Percentiles rank a stretch among this genome's conserved stretches.
These are phyloP conservation scores for Trichosporon sp. DNA, from an alignment of 1,284 basidiomycete genomes.

Conservation along the genomic window DNA sequence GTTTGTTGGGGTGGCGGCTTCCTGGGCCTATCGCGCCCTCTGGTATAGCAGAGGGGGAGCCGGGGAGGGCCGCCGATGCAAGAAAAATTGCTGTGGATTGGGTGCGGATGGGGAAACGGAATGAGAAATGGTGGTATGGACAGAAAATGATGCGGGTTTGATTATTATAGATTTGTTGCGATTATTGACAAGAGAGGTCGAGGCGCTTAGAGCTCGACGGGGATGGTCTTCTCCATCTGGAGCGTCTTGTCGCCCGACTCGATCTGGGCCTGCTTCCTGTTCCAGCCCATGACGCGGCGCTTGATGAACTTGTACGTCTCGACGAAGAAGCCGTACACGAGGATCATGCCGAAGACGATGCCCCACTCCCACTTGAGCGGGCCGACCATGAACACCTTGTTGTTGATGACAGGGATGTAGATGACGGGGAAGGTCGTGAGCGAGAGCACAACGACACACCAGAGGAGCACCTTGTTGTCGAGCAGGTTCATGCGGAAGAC, in stretches of 20 bases:
- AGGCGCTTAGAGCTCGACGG: background rate
- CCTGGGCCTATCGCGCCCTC: background rate
- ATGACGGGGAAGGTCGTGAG: constrained; percentile 46
- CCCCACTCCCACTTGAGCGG: constrained; percentile 50
- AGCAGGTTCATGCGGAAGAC: constrained; percentile 55
- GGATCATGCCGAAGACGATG: constrained; percentile 47
- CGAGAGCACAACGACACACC: constrained; percentile 47
- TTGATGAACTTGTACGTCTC: constrained; percentile 44
- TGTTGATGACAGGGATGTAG: constrained; percentile 49
- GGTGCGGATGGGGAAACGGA: background rate
- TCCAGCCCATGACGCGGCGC: constrained; percentile 25
- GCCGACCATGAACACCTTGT: constrained; percentile 45
- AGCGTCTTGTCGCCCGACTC: constrained; percentile 38
- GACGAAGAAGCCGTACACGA: constrained; percentile 40
- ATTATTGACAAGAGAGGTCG: background rate
- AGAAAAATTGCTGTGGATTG: background rate
- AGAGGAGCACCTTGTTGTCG: constrained; percentile 58
- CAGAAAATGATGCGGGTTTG: background rate
- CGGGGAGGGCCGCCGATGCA: background rate
- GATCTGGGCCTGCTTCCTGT: constrained; percentile 4
- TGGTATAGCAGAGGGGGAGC: background rate
- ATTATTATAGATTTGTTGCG: background rate
- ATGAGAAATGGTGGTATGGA: background rate
- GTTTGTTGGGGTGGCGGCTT: background rate
- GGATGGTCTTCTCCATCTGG: constrained; percentile 38